Conservation (phyloP, 495 filamentous ascomycete genomes). For the Penicillium riverlandense region DNA sequence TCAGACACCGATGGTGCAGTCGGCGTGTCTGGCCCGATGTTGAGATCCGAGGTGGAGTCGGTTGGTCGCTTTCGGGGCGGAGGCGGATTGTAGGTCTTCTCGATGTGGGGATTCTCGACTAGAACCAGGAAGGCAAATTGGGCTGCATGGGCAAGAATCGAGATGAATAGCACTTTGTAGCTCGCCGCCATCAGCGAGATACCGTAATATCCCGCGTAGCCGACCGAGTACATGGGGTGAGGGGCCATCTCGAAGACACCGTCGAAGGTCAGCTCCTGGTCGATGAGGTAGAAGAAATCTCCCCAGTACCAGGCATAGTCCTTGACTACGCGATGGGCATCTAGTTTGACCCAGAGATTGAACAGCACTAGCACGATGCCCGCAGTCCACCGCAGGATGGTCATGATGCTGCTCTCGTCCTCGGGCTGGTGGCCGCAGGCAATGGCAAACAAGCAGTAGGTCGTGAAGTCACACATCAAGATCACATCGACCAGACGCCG, state of each 20-base stretch:
- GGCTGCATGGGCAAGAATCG: constrained; percentile 86
- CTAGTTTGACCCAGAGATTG: constrained; percentile 98
- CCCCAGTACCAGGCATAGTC: constrained; percentile 99
- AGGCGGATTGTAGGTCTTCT: constrained; percentile 93
- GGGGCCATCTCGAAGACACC: constrained; percentile 99
- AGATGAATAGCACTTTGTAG: constrained; percentile 94
- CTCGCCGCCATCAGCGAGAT: constrained; percentile 98
- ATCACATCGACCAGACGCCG: constrained; percentile 91
- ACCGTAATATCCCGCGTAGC: constrained; percentile 96
- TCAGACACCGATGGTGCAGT: constrained; percentile 31
- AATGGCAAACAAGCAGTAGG: constrained; percentile 91
- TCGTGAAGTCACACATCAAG: constrained; percentile 96
- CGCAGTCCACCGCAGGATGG: constrained; percentile 67
- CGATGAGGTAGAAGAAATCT: constrained; percentile 98
- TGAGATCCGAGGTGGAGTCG: constrained; percentile 28
- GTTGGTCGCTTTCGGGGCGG: constrained; percentile 57
- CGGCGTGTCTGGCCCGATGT: constrained; percentile 26
- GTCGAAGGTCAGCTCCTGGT: constrained; percentile 95
- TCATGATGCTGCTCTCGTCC: constrained; percentile 63
- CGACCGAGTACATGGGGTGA: constrained; percentile 98
- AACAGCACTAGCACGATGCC: constrained; percentile 80
- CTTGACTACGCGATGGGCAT: constrained; percentile 97
- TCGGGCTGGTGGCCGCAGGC: constrained; percentile 71
- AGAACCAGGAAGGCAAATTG: constrained; percentile 87
- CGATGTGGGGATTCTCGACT: constrained; percentile 96